A percentile compares a stretch with the other conserved stretches of the same genome.
phyloP scores from a whole-genome alignment of 805 yeast genomes.

The Candida broadrunensis region DNA sequence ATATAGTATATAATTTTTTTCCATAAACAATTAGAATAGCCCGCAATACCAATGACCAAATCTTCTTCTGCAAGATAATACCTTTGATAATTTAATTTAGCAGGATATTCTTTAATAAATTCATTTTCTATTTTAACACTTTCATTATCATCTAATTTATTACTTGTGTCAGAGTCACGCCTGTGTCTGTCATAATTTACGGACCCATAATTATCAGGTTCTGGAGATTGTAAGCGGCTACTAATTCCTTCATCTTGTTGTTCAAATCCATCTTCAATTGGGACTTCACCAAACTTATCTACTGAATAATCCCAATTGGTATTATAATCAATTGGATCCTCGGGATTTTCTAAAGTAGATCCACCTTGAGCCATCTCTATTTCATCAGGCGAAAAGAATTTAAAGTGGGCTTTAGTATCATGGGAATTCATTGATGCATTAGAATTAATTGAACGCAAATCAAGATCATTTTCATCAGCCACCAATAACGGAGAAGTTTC shows the following conservation, averaged over 20 bases:
- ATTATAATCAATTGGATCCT: conserved; percentile 63
- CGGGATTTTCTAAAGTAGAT: conserved; percentile 64
- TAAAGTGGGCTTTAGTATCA: conserved; percentile 50
- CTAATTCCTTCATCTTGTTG: conserved; percentile 1
- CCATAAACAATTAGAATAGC: conserved; percentile 57
- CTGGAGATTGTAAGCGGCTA: conserved; percentile 6
- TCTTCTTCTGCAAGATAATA: conserved; percentile 96
- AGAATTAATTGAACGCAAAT: conserved; percentile 31
- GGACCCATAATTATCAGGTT: conserved; percentile 24
- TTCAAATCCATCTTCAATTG: conserved; percentile 6
- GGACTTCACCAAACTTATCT: conserved; percentile 34
- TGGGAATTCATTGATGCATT: conserved; percentile 33
- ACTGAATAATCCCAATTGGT: conserved; percentile 70
- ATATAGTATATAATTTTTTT: conserved; percentile 49
- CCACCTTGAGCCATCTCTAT: conserved; percentile 86
- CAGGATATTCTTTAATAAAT: conserved; percentile 18
- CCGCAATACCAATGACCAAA: conserved; percentile 90
- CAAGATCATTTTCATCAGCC: conserved; percentile 23
- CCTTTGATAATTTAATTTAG: conserved; percentile 61
- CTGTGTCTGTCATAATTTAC: conserved; percentile 22
- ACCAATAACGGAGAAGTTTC: conserved; percentile 36
- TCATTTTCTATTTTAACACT: conserved; percentile 18
- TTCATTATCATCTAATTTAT: conserved; percentile 12
- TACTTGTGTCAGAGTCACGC: conserved; percentile 15
- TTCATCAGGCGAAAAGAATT: conserved; percentile 80